Evolutionary conservation across 768 basidiomycete species (phyloP).

Genomic region (Phlegmacium glaucopus): DNA sequence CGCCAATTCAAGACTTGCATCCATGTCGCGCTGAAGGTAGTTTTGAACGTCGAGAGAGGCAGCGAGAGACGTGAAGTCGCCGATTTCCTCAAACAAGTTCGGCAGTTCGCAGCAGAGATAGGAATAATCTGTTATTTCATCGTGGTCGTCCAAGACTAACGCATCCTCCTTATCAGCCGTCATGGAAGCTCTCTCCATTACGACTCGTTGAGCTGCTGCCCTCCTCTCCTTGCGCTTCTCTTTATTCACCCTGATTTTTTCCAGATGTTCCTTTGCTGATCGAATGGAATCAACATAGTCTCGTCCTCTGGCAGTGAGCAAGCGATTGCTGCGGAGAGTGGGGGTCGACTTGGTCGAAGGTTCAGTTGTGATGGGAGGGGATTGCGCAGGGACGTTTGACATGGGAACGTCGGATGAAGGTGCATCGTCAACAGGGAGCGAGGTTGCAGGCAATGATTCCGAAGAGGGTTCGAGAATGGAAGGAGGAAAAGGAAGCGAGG

Average conservation of each 20-base stretch:
- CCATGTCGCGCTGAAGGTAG: slow-evolving; percentile 7
- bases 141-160: neutral
- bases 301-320: neutral
- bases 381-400: too few species aligned
- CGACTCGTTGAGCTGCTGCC: neutral
- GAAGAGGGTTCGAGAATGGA: neutral
- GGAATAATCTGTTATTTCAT: too few species aligned
- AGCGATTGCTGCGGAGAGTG: neutral
- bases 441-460: too few species aligned
- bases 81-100: neutral
- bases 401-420: too few species aligned
- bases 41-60: slow-evolving; percentile 7
- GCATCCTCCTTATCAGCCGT: neutral
- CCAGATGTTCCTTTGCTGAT: neutral
- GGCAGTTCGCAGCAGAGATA: too few species aligned
- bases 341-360: too few species aligned
- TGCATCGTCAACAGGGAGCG: too few species aligned
- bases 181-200: neutral
- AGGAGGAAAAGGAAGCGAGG: slow-evolving; percentile 1
- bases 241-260: neutral
- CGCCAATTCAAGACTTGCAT: slow-evolving; percentile 1
- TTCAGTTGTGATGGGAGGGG: too few species aligned
- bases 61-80: neutral
- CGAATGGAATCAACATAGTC: neutral
- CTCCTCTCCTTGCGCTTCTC: neutral